phyloP scores from a whole-genome alignment of 306 rosid species.

The Cicer pinnatifidum region DNA sequence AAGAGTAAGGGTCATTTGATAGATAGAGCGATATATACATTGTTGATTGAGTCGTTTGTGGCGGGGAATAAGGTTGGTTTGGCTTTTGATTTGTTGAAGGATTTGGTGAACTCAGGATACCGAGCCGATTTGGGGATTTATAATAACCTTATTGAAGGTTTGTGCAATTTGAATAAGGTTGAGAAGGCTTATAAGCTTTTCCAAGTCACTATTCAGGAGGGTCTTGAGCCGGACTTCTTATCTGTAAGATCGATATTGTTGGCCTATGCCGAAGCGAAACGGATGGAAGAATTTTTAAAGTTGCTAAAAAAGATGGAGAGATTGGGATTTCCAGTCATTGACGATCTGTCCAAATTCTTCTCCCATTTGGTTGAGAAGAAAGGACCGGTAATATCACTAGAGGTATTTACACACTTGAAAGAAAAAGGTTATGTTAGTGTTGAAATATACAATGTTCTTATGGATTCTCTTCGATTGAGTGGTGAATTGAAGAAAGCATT shows the following conservation, averaged over 20 bases:
- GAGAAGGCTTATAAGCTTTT: slow-evolving; percentile 78
- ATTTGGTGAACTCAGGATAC: slow-evolving; percentile 72
- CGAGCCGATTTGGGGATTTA: slow-evolving; percentile 76
- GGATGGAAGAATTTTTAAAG: slow-evolving; percentile 57
- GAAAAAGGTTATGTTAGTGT: slow-evolving; percentile 55
- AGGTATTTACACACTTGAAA: slow-evolving; percentile 56
- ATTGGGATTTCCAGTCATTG: slow-evolving; percentile 54
- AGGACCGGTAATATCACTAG: slow-evolving; percentile 53
- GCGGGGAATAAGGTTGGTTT: slow-evolving; percentile 54
- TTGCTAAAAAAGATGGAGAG: slow-evolving; percentile 65
- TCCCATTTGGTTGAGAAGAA: slow-evolving; percentile 56
- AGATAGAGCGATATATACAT: slow-evolving; percentile 70
- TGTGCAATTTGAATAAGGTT: slow-evolving; percentile 62
- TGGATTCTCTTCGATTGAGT: slow-evolving; percentile 60
- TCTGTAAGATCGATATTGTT: slow-evolving; percentile 62
- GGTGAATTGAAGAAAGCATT: slow-evolving; percentile 61
- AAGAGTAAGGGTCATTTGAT: slow-evolving; percentile 69
- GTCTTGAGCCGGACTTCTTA: slow-evolving; percentile 58
- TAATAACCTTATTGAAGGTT: slow-evolving; percentile 69
- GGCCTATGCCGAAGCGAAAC: slow-evolving; percentile 53
- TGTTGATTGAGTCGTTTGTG: slow-evolving; percentile 68
- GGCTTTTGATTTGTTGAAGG: slow-evolving; percentile 73
- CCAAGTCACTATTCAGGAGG: slow-evolving; percentile 58
- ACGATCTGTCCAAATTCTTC: slow-evolving; percentile 60
- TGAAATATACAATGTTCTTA: slow-evolving; percentile 61